Evolutionary conservation across 1,284 basidiomycete genomes (phyloP), one percentile per base, ranked within the genome.

Genomic region (Leucoagaricus sp.): DNA sequence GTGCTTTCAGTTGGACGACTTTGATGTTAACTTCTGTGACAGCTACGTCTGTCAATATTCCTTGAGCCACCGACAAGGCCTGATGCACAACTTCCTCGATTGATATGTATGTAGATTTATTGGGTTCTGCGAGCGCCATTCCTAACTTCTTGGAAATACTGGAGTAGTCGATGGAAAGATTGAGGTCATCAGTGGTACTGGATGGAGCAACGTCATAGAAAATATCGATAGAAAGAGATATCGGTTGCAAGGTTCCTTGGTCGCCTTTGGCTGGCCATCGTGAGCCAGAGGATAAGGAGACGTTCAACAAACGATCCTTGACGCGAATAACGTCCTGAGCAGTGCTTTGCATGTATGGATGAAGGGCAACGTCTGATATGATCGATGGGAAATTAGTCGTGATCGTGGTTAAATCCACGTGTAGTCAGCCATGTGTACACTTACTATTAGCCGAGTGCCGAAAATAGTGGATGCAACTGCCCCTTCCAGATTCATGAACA

Each of bases 91-190:
- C 65, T 7, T 69, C 68, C 57, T 84, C 80, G 31, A 83, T 64
- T 6, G 74, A 76, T 4, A 63, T 47, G 52, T 80, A 81, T 0
- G 69, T 1, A 41, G 55, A 50, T 53, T 58, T n/a, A 41, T 55
- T 41, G 51, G 38, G 41, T 10, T 33, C 40, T 19, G 21, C 21
- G 19, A 70, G 56, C 31, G 63, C 49, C 47, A 51, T 36, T 29
- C 67, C 61, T 10, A 74, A 49, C 23, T 57, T 49, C 4, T 69
- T 63, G 4, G 69, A 77, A 5, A 86, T 67, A 1, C 72, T 68
- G 1, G 80, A 80, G 62, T 89, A 89, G 68, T 87, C 78, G 59
- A 89, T 77, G 1, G 86, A 85, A 59, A 80, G 68, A 0, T 72
- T 63, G 3, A 91, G 69, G 60, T 87, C 78, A 66, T 92, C 89